Percentiles rank a stretch among this genome's conserved stretches.
Conservation (phyloP, 169 alveolate species). For the Eimeria praecox region DNA sequence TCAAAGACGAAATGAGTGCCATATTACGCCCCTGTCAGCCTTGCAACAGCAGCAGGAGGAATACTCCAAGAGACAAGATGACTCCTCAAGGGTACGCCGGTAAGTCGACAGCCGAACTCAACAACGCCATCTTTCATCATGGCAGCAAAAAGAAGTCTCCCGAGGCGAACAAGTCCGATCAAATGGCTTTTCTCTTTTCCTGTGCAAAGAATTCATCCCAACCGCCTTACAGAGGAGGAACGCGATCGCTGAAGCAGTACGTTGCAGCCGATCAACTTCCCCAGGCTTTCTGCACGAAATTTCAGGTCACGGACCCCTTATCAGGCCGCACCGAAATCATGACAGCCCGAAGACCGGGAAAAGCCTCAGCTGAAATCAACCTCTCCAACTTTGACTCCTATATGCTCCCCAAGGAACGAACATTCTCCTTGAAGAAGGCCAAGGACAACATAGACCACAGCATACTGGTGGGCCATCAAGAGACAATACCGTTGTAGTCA, state of each 20-base stretch:
- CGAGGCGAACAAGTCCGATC: slow-evolving; percentile 32
- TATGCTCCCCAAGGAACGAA: slow-evolving; percentile 53
- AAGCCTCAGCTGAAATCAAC: slow-evolving; percentile 74
- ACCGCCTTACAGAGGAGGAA: slow-evolving; percentile 32
- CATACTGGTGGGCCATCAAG: slow-evolving; percentile 26
- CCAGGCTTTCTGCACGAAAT: slow-evolving; percentile 79
- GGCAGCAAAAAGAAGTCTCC: slow-evolving; percentile 45
- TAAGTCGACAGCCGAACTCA: slow-evolving; percentile 31
- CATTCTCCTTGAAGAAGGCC: slow-evolving; percentile 47
- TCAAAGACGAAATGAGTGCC: slow-evolving; percentile 37
- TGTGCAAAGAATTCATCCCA: background rate
- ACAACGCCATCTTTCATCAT: background rate
- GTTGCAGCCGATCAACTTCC: slow-evolving; percentile 63
- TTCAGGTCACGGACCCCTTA: slow-evolving; percentile 69
- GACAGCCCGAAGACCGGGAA: slow-evolving; percentile 83
- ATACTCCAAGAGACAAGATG: background rate
- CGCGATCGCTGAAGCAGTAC: slow-evolving; percentile 62
- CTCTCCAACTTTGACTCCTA: slow-evolving; percentile 79
- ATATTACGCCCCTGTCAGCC: slow-evolving; percentile 23
- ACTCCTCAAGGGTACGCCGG: slow-evolving; percentile 54
- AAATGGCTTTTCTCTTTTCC: slow-evolving; percentile 21
- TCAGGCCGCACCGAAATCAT: slow-evolving; percentile 83
- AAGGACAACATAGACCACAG: slow-evolving; percentile 70
- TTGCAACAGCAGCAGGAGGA: slow-evolving; percentile 2
- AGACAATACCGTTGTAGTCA: background rate